phyloP scores from a whole-genome alignment of 179 eudicot genomes.

The Beta lomatogona region DNA sequence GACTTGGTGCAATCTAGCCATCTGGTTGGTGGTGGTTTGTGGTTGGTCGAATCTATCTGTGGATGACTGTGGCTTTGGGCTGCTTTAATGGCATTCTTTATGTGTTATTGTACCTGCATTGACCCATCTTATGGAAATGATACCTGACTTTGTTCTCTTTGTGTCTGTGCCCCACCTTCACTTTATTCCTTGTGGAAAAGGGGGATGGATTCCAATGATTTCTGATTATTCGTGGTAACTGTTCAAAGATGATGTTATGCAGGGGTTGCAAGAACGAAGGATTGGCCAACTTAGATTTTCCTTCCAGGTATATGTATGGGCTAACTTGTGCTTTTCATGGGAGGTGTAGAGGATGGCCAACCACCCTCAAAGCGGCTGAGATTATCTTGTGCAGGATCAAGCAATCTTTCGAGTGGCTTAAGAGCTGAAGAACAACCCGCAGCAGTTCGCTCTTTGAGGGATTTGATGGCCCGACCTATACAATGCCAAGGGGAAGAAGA shows the following conservation, averaged over 20 bases:
- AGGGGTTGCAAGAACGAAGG: conserved; percentile 18
- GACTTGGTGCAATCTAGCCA: not conserved
- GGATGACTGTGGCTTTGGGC: not conserved
- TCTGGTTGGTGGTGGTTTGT: not conserved
- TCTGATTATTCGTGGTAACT: not conserved
- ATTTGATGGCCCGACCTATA: conserved; percentile 58
- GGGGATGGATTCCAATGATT: not conserved
- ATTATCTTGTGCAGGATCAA: conserved; percentile 46
- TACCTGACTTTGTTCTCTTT: not conserved
- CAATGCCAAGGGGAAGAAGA: conserved; percentile 61
- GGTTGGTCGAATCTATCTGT: not conserved
- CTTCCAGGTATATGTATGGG: conserved; percentile 47
- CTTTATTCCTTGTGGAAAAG: not conserved
- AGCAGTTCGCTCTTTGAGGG: conserved; percentile 45
- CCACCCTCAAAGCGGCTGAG: conserved; percentile 65
- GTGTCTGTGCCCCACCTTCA: not conserved
- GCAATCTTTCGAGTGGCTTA: conserved; percentile 36
- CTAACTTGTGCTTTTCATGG: conserved; percentile 69
- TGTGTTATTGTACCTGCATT: not conserved
- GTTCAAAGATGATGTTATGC: conserved; percentile 11
- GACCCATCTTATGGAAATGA: not conserved
- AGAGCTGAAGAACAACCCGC: conserved; percentile 33
- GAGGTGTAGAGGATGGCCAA: conserved; percentile 63
- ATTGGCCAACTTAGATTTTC: conserved; percentile 15
- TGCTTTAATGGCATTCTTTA: not conserved